Conservation (phyloP, 768 basidiomycete genomes). For the Mycena filopes region DNA sequence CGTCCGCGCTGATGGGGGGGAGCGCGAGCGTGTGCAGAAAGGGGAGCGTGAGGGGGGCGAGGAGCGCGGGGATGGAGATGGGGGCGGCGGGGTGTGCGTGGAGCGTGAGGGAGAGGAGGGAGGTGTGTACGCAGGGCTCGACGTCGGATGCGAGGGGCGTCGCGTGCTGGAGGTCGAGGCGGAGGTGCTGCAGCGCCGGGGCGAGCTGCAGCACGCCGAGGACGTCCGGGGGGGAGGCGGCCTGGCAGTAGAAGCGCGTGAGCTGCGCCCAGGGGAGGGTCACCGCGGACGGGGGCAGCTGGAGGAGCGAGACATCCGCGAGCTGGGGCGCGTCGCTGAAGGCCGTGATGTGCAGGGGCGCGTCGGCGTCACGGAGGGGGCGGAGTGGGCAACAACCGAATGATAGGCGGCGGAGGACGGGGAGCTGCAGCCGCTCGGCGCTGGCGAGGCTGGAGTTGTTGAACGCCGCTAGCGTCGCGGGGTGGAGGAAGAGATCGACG, state of each 20-base stretch:
- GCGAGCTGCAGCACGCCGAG: background rate
- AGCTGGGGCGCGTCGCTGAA: slow-evolving; percentile 7
- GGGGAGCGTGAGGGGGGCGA: background rate
- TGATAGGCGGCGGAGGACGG: slow-evolving; percentile 10
- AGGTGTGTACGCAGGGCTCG: background rate
- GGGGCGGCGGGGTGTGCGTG: slow-evolving; percentile 10
- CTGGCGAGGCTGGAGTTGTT: background rate
- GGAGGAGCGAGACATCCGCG: slow-evolving; percentile 6
- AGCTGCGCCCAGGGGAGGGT: slow-evolving; percentile 13
- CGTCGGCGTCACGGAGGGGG: background rate
- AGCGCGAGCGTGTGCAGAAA: background rate
- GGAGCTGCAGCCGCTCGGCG: slow-evolving; percentile 1
- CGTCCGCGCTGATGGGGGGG: background rate
- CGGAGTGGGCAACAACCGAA: background rate
- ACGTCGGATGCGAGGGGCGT: background rate
- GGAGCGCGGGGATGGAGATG: background rate
- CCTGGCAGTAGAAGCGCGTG: background rate
- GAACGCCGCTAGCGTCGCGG: slow-evolving; percentile 7
- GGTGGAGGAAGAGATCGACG: slow-evolving; percentile 13
- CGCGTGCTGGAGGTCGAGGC: background rate
- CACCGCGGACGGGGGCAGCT: slow-evolving; percentile 6
- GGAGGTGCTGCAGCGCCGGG: background rate
- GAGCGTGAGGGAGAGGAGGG: background rate
- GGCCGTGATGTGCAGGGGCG: background rate
- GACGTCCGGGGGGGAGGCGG: background rate